Base-by-base conservation (phyloP, 192 early-diverging fungal species). In the Podila epigama region DNA sequence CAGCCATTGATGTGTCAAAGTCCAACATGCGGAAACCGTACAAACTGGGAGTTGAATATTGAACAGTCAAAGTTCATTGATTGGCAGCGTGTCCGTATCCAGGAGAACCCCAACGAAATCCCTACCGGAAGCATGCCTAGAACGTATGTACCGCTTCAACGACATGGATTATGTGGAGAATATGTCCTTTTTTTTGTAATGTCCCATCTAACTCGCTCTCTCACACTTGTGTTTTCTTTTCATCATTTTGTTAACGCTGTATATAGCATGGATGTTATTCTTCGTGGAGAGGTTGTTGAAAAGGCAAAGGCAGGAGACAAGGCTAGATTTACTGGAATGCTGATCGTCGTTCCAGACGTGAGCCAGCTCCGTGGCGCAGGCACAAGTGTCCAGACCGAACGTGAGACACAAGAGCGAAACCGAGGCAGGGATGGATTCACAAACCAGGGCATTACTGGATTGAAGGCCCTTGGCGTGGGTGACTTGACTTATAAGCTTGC, bases 71-170 rank as follows among this genome's bases (percentile, higher is more conserved):
- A 88, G 68, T 99, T 98, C 80, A 88, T 89, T 34, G 97, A 99
- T 84, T 99, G 97, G 97, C 97, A 99, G 86, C 90, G 95, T 65
- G 89, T 98, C 44, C 89, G 97, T 9, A 85, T 99, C 50, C 97
- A 99, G 79, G 97, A 99, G 82, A 95, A 96, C 70, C 83, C 96
- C 15, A 88, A 91, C 39, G 96, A 99, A 79, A 97, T 99, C 36
- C 97, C 97, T 28, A 91, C 96, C 8, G 97, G 97, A 39, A 92
- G 92, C 63, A 98, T 98, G 96, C 97, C 97, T 31, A 86, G 97
- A 79, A 93, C 91, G 91, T 92, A 77, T 58, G 80, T 62, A n/a
- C 3, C 27, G 29, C n/a, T n/a, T 22, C n/a, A 9, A 11, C 32
- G 4, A 13, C 25, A 39, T 20, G 25, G 12, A 57, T 34, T 18